Base-by-base conservation (phyloP, 2,329 filamentous ascomycete genomes). In the Chrysoporthe deuterocubensis region DNA sequence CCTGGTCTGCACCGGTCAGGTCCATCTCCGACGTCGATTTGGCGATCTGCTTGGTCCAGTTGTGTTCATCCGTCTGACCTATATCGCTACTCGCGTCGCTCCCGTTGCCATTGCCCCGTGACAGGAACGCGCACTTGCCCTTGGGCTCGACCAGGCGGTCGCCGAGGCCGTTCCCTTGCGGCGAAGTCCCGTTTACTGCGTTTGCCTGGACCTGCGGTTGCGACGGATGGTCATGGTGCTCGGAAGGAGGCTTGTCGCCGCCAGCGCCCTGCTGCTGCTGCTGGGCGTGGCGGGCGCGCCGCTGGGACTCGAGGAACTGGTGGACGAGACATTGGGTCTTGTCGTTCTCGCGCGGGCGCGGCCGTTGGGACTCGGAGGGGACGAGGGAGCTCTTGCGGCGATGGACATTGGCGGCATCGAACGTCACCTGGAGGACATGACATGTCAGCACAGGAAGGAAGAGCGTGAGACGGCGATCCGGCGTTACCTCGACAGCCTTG, bases 381-480 rank as follows among this genome's bases (percentile, higher is more conserved):
- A 90, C 85, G 61, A 91, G 81, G 14, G 89, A 91, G 73, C 87
- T 90, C 79, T 91, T 91, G 68, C 89, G 85, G 32, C 89, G 85
- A 73, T 90, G 88, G 0, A 84, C 82, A 71, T 86, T 89, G 50
- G 83, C 78, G 1, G 85, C 79, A 70, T 91, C 88, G 73, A 91
- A 90, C 32, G 87, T 83, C 62, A 91, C 88, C 87, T 88, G 58
- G 14, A 11, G 40, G 21, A 63, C 37, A 43, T 54, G 16, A 8
- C 26, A 43, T 54, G 64, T 44, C 50, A 42, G 48, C 40, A 58
- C 18, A 40, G 37, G 34, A 43, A 43, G 7, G 13, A 26, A 42
- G 18, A 60, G 56, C 9, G 44, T 14, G 43, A n/a, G 44, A 46
- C 16, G 13, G 46, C 16, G 16, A 7, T 21, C 56, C 11, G 16